A percentile compares a stretch with the other conserved stretches of the same genome.
These are phyloP conservation scores for Rhizodiscina lignyota DNA, from an alignment of 495 filamentous ascomycete genomes.

Conservation along the genomic window DNA sequence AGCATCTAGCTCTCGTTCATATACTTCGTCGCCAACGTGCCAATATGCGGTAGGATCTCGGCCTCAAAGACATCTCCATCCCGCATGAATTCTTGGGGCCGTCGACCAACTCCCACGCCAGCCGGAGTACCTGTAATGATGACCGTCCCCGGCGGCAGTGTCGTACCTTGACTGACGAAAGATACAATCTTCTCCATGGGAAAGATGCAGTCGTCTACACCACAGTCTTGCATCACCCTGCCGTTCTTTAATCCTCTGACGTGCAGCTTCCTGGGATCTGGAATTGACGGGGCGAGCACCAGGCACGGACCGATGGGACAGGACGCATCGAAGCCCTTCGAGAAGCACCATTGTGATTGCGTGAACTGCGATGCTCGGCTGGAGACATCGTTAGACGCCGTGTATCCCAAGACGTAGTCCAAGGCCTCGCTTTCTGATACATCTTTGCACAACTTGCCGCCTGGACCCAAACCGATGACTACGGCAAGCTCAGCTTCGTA, in stretches of 20 bases:
- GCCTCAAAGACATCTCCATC: background rate
- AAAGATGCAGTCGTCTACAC: too few relatives aligned
- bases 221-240: conserved; percentile 18
- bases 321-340: conserved; percentile 31
- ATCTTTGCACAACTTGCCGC: conserved; percentile 20
- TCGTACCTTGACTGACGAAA: conserved; percentile 33
- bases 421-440: conserved; percentile 16
- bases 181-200: conserved; percentile 23
- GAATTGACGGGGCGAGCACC: conserved; percentile 14
- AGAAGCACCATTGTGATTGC: conserved; percentile 23
- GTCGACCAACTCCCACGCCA: background rate
- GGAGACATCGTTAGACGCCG: conserved; percentile 29
- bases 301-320: conserved; percentile 28
- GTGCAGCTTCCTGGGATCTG: conserved; percentile 10
- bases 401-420: conserved; percentile 29
- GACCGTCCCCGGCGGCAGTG: conserved; percentile 25
- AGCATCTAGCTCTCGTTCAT: background rate
- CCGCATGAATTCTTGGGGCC: background rate
- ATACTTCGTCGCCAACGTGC: background rate
- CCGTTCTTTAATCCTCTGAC: conserved; percentile 22
- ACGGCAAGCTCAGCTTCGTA: conserved; percentile 23
- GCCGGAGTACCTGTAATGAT: conserved; percentile 33
- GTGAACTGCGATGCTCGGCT: conserved; percentile 25
- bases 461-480: too few relatives aligned
- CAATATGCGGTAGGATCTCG: background rate